Conservation (phyloP, 345 rosid species). For the Lepidium aucheri region DNA sequence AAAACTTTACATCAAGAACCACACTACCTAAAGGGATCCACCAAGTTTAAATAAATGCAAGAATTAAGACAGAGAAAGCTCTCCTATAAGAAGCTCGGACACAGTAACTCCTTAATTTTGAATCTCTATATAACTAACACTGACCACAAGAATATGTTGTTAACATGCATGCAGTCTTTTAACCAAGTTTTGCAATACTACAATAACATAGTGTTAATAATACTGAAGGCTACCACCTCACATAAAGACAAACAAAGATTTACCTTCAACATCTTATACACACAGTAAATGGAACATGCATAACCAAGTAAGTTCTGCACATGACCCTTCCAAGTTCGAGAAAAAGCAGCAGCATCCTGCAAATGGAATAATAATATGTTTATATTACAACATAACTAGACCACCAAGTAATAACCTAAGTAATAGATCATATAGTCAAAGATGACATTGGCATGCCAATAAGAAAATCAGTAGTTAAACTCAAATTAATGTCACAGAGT, state of each 20-base stretch:
- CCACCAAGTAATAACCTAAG: background rate
- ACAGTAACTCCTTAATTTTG: background rate
- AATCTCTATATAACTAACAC: background rate
- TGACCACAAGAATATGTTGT: background rate
- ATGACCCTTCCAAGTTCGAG: constrained; percentile 98
- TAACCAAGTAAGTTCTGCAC: constrained; percentile 97
- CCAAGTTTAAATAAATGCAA: background rate
- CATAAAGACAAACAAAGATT: constrained; percentile 4
- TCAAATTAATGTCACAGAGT: background rate
- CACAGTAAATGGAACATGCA: constrained; percentile 91
- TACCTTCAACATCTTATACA: constrained; percentile 98
- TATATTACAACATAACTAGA: background rate
- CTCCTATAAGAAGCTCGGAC: background rate
- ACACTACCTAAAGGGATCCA: background rate
- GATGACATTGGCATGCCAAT: background rate
- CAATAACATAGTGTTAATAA: background rate
- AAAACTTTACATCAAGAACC: background rate
- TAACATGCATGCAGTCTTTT: background rate
- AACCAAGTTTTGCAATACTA: background rate
- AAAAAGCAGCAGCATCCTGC: constrained; percentile 97
- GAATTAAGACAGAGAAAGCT: background rate
- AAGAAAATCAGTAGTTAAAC: background rate
- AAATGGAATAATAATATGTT: constrained; percentile 7
- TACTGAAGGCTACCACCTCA: background rate
- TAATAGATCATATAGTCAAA: background rate